A percentile compares a stretch with the other conserved stretches of the same genome.
These are phyloP conservation scores for Sporothrix mexicana DNA, from an alignment of 2,329 filamentous ascomycete species.

Conservation along the genomic window DNA sequence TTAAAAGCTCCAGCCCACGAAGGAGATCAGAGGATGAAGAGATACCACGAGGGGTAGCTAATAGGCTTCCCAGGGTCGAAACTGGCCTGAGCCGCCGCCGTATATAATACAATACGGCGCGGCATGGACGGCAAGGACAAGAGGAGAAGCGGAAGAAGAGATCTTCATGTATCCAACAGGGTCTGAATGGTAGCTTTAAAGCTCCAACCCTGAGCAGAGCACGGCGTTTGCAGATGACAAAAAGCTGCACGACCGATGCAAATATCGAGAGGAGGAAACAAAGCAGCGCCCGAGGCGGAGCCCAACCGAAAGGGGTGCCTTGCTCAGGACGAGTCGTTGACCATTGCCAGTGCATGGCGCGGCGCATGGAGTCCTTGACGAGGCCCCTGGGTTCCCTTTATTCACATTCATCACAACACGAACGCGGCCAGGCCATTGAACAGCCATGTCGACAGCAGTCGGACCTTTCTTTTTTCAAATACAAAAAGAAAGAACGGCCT, in stretches of 20 bases:
- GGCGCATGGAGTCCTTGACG: constrained; percentile 14
- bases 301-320: not conserved
- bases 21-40: constrained; percentile 39
- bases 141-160: constrained; percentile 33
- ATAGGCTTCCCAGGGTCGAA: constrained; percentile 38
- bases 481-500: not conserved
- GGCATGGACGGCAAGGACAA: constrained; percentile 28
- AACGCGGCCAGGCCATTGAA: not conserved
- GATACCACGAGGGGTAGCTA: constrained; percentile 34
- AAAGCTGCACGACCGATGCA: constrained; percentile 19
- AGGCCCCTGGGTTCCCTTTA: not conserved
- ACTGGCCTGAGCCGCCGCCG: constrained; percentile 38
- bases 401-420: not conserved
- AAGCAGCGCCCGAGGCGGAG: constrained; percentile 6
- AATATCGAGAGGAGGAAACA: constrained; percentile 8
- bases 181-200: constrained; percentile 58
- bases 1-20: constrained; percentile 68
- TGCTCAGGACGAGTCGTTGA: constrained; percentile 6
- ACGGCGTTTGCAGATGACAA: constrained; percentile 4
- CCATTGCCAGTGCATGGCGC: constrained; percentile 26
- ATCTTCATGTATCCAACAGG: constrained; percentile 41
- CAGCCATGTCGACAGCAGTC: constrained; percentile 1
- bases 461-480: not conserved
- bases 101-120: constrained; percentile 10
- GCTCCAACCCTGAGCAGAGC: constrained; percentile 51